Percentiles rank a stretch among this genome's conserved stretches.
These are phyloP conservation scores for Solanum ossicruentum DNA, from an alignment of 257 asterid species.

Conservation along the genomic window DNA sequence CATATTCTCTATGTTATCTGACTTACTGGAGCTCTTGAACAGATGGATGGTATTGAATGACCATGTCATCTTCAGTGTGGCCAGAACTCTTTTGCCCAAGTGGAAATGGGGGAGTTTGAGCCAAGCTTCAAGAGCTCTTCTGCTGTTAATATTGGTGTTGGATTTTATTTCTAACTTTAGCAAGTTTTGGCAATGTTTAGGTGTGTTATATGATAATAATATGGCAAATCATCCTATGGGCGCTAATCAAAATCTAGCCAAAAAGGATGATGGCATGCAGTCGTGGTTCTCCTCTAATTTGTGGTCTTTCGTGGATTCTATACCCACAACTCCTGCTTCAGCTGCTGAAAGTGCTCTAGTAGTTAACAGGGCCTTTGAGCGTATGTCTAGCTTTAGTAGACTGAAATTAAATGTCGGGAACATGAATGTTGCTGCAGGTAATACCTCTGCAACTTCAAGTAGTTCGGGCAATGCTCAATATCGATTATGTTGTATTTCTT, in stretches of 20 bases:
- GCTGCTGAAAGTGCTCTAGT: constrained; percentile 86
- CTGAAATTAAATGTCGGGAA: constrained; percentile 38
- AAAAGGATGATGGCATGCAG: constrained; percentile 46
- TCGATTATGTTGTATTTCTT: constrained; percentile 42
- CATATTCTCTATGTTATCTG: constrained; percentile 21
- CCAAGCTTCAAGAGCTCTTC: constrained; percentile 73
- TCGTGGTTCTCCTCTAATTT: constrained; percentile 73
- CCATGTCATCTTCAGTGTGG: constrained; percentile 39
- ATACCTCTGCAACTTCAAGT: constrained; percentile 37
- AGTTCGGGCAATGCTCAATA: constrained; percentile 29
- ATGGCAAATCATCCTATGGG: constrained; percentile 30
- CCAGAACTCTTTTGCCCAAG: constrained; percentile 82
- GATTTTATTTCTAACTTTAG: constrained; percentile 36
- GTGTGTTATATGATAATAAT: constrained; percentile 39
- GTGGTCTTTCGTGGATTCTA: constrained; percentile 94
- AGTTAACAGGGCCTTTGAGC: constrained; percentile 70
- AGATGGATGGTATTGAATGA: constrained; percentile 52
- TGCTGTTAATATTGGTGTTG: constrained; percentile 15
- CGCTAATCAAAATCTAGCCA: constrained; percentile 31
- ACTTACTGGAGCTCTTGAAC: constrained; percentile 59
- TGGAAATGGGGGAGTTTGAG: constrained; percentile 88
- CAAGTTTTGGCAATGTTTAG: constrained; percentile 50
- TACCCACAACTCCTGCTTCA: constrained; percentile 94
- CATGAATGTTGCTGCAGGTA: constrained; percentile 42
- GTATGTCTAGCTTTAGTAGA: constrained; percentile 90